Evolutionary conservation across 148 eudicot genomes (phyloP).

Genomic region (Chenopodium album): DNA sequence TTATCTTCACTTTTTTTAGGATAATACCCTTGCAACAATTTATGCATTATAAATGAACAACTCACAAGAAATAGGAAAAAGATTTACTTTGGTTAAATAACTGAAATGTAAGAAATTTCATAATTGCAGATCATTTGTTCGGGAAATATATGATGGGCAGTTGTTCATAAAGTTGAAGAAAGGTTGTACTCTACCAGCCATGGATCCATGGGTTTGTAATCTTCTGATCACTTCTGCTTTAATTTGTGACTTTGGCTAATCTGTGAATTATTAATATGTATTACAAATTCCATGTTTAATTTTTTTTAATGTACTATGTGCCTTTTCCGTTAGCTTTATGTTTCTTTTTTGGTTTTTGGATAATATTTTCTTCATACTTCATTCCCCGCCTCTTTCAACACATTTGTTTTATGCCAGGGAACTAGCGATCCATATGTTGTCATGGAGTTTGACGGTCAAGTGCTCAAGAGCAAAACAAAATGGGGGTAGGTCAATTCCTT

Average conservation of each 20-base stretch:
- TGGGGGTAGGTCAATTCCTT: constrained; percentile 72
- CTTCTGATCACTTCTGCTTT: background rate
- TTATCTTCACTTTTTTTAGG: background rate
- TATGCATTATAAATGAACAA: background rate
- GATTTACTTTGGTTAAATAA: background rate
- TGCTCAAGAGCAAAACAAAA: constrained; percentile 75
- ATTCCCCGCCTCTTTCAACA: background rate
- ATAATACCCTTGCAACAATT: background rate
- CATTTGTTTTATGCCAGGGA: constrained; percentile 55
- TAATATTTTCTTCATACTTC: background rate
- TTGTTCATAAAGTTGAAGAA: constrained; percentile 78
- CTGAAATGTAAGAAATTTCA: background rate
- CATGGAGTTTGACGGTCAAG: constrained; percentile 75
- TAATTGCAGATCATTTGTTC: constrained; percentile 70
- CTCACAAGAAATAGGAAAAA: background rate
- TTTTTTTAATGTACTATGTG: background rate
- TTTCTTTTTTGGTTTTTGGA: background rate
- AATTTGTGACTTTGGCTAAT: background rate
- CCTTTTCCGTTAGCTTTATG: background rate
- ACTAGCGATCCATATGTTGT: constrained; percentile 97
- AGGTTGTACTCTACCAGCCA: constrained; percentile 76
- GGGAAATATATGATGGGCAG: constrained; percentile 94
- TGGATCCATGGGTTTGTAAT: constrained; percentile 95
- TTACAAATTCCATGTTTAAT: constrained; percentile 2
- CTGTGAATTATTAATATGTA: background rate